Conservation (phyloP, 2,329 filamentous ascomycete species). For the Aspergillus amoenus region DNA sequence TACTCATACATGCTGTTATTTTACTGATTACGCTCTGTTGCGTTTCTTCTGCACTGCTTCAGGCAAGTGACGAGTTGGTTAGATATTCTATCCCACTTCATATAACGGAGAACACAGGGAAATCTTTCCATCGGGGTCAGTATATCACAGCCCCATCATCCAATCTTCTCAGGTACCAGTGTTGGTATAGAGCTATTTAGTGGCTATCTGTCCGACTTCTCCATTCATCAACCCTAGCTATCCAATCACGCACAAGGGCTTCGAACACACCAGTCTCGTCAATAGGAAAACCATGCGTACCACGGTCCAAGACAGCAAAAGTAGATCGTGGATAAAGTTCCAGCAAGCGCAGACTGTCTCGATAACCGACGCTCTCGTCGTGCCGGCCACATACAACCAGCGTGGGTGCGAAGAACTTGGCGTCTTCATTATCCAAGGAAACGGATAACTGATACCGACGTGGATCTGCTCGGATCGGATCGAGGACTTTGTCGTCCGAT, state of each 20-base stretch:
- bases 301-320: slow-evolving; percentile 27
- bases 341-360: slow-evolving; percentile 29
- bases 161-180: too few species aligned
- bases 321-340: slow-evolving; percentile 28
- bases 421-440: slow-evolving; percentile 15
- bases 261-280: slow-evolving; percentile 29
- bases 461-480: slow-evolving; percentile 28
- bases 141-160: too few species aligned
- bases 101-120: too few species aligned
- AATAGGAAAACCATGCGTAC: slow-evolving; percentile 27
- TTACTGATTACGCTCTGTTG: too few species aligned
- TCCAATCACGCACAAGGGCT: slow-evolving; percentile 30
- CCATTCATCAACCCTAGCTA: slow-evolving; percentile 25
- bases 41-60: too few species aligned
- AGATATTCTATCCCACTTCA: too few species aligned
- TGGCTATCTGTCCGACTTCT: slow-evolving; percentile 5
- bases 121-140: too few species aligned
- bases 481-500: slow-evolving; percentile 22
- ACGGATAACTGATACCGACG: slow-evolving; percentile 24
- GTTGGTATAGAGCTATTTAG: neutral
- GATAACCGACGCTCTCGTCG: slow-evolving; percentile 28
- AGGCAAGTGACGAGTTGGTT: too few species aligned
- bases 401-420: slow-evolving; percentile 28
- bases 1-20: too few species aligned
- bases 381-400: slow-evolving; percentile 30